A percentile compares a stretch with the other conserved stretches of the same genome.
These are phyloP conservation scores for Tetradesmus obliquus DNA, from an alignment of 139 green algal genomes.

Conservation along the genomic window DNA sequence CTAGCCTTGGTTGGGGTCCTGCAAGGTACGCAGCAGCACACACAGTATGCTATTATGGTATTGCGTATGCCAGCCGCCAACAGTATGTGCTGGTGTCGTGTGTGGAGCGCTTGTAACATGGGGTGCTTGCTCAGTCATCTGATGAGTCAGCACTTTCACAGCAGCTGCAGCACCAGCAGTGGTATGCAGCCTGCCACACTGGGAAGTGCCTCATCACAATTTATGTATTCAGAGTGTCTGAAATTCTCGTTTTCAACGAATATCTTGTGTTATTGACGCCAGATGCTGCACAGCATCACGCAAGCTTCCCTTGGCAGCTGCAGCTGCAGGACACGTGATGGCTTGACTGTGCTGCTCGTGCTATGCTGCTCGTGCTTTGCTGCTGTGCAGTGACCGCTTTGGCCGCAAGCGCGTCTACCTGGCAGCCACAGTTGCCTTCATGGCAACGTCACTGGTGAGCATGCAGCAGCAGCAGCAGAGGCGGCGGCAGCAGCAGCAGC, in stretches of 20 bases:
- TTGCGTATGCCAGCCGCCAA: not conserved
- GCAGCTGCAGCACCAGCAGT: not conserved
- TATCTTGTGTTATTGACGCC: not conserved
- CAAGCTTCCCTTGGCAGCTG: no score
- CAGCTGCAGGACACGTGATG: no score
- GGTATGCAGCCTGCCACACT: not conserved
- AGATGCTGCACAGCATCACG: no score
- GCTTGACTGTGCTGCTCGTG: not conserved
- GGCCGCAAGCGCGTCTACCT: not conserved
- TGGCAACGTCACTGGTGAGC: not conserved
- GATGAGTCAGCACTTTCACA: not conserved
- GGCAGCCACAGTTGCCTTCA: not conserved
- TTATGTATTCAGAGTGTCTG: not conserved
- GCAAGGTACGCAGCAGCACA: not conserved
- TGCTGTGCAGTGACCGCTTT: not conserved
- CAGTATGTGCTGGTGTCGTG: not conserved
- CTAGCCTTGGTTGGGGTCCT: not conserved
- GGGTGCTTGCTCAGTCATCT: no score
- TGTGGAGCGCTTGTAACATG: not conserved
- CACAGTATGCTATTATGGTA: not conserved
- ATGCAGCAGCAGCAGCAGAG: not conserved
- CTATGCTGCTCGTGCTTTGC: not conserved
- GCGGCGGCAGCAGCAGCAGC: not conserved
- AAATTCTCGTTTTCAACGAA: not conserved
- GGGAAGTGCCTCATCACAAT: no score